Evolutionary conservation across 441 rosid species (phyloP).

Genomic region (Euphorbia schlechtendalii): DNA sequence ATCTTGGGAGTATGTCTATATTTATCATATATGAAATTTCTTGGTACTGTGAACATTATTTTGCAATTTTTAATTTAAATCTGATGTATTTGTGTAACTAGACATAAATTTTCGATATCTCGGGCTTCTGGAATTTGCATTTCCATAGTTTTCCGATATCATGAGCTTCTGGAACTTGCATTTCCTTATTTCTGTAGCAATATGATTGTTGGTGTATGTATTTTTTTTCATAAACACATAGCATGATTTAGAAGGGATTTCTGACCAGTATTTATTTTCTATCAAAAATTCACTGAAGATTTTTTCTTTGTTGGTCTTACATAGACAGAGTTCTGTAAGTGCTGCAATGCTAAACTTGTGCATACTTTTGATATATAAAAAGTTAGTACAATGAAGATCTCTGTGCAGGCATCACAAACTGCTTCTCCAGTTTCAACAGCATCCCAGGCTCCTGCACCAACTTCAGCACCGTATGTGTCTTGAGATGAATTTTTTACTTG

Average conservation of each 20-base stretch:
- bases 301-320: not conserved
- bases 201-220: no score
- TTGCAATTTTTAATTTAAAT: not conserved
- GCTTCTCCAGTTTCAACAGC: constrained; percentile 25
- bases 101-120: no score
- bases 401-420: constrained; percentile 36
- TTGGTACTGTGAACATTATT: not conserved
- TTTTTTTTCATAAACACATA: no score
- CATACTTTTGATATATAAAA: not conserved
- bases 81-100: no score
- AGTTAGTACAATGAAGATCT: not conserved
- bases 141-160: no score
- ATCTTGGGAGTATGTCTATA: not conserved
- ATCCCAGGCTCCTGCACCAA: constrained; percentile 22
- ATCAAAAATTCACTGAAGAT: no score
- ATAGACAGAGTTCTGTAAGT: not conserved
- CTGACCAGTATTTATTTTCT: no score
- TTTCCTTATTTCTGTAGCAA: no score
- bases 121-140: no score
- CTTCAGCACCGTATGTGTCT: constrained; percentile 41
- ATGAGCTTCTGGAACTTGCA: no score
- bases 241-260: no score
- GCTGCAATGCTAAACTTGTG: not conserved
- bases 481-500: no score
- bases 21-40: not conserved